Percentiles rank a stretch among this genome's conserved stretches.
Conservation (phyloP, 352 stramenopile species). For the Pythium phragmiticola region DNA sequence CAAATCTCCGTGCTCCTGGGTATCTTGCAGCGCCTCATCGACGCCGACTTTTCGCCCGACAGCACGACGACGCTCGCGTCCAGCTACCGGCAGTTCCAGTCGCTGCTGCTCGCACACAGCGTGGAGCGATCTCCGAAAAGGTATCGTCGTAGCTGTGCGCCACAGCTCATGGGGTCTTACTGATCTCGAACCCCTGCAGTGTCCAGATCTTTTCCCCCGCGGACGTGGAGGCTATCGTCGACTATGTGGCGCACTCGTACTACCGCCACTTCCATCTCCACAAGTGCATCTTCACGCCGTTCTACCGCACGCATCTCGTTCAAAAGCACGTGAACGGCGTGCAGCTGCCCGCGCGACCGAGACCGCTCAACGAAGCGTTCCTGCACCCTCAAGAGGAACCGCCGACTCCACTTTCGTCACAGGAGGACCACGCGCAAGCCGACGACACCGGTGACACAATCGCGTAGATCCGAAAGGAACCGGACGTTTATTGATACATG, state of each 20-base stretch:
- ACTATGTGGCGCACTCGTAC: slow-evolving; percentile 78
- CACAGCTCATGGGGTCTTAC: neutral
- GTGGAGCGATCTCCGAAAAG: slow-evolving; percentile 70
- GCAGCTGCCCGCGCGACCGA: slow-evolving; percentile 35
- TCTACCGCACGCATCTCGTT: slow-evolving; percentile 48
- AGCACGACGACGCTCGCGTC: slow-evolving; percentile 47
- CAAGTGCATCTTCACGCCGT: slow-evolving; percentile 78
- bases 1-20: slow-evolving; percentile 72
- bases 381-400: slow-evolving; percentile 34
- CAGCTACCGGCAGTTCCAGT: slow-evolving; percentile 66
- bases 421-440: neutral
- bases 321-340: slow-evolving; percentile 48
- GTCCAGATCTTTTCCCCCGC: slow-evolving; percentile 53
- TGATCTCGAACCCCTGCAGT: slow-evolving; percentile 23
- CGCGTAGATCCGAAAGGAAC: neutral
- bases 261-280: slow-evolving; percentile 81
- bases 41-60: slow-evolving; percentile 41
- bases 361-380: slow-evolving; percentile 40
- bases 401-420: neutral
- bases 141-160: slow-evolving; percentile 20
- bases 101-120: slow-evolving; percentile 58
- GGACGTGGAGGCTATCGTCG: slow-evolving; percentile 57
- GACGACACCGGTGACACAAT: neutral
- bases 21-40: slow-evolving; percentile 67
- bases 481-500: slow-evolving; percentile 13